phyloP scores from a whole-genome alignment of 2,329 filamentous ascomycete species.

The Colletotrichum sp. region DNA sequence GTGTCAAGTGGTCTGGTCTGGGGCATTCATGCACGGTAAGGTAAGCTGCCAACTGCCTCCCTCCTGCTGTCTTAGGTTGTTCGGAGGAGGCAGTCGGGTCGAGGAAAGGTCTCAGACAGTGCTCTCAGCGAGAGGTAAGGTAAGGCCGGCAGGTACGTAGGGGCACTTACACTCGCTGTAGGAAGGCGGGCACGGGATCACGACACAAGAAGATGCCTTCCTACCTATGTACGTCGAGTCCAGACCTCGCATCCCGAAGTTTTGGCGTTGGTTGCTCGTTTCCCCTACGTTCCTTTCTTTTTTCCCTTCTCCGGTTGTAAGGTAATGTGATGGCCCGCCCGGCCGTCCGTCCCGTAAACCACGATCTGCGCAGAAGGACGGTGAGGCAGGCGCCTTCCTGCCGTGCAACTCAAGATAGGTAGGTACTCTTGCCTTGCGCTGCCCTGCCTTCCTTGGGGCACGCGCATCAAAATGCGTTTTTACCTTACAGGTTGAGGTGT shows the following conservation, averaged over 20 bases:
- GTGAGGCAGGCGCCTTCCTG: neutral
- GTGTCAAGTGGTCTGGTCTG: neutral
- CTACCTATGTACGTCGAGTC: neutral
- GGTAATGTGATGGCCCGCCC: neutral
- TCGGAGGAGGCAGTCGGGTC: neutral
- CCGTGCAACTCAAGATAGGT: neutral
- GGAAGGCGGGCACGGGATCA: neutral
- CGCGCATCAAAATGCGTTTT: neutral
- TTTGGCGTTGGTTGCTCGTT: neutral
- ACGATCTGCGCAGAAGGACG: neutral
- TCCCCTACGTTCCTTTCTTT: neutral
- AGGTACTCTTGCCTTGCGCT: neutral
- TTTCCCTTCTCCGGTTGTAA: neutral
- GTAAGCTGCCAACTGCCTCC: neutral
- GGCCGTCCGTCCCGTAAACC: neutral
- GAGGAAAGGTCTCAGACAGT: neutral
- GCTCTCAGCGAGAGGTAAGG: neutral
- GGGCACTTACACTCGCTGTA: neutral
- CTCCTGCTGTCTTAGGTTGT: neutral
- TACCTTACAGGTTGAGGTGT: neutral
- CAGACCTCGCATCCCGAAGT: neutral
- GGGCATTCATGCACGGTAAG: neutral
- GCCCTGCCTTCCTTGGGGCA: neutral
- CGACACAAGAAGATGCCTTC: neutral
- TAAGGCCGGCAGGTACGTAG: neutral